Evolutionary conservation across 75 land plant species (phyloP), one percentile per base, ranked within the genome.

Genomic region (Cunninghamia lanceolata): DNA sequence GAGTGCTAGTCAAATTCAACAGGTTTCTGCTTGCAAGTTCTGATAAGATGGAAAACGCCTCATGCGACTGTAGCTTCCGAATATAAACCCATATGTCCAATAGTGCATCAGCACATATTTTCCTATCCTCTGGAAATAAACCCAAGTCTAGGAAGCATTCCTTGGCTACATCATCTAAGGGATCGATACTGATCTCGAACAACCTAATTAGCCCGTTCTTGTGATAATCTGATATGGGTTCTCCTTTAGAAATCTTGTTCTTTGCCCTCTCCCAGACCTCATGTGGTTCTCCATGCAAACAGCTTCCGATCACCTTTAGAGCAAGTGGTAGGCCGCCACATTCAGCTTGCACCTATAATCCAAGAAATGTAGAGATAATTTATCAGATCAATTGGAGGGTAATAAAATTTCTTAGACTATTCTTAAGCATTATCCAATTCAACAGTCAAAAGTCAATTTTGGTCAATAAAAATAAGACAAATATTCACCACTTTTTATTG

Each of bases 321-420:
- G 93, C 95, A 80, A 94, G 46, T 6, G 95, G 95, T 38, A 92
- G 91, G 11, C 95, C 93, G 83, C 89, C 89, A 63, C 95, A 94
- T 71, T 92, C 91, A 32, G n/a, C 75, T 50, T 88, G 90, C 76
- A 94, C 86, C 94, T 82, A 17, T 15, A 11, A 14, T 52, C 16
- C 14, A 13, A 14, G 14, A 15, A 15, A 52, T 0, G 16, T 52
- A 11, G 0, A 0, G 0, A 14, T 11, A 46, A 46, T 15, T 13
- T 52, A 52, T 11, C 1, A 2, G 3, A 52, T 0, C 16, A 43
- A 8, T 43, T 3, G 0, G 46, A 43, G 0, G 46, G 46, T 0
- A 43, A 7, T 3, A 4, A 43, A 43, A 43, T 0, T 7, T 43
- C 46, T n/a, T n/a, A n/a, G n/a, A n/a, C n/a, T n/a, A n/a, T n/a